These are phyloP conservation scores for Pythium aristosporum DNA, from an alignment of 352 stramenopile species.

Conservation along the genomic window DNA sequence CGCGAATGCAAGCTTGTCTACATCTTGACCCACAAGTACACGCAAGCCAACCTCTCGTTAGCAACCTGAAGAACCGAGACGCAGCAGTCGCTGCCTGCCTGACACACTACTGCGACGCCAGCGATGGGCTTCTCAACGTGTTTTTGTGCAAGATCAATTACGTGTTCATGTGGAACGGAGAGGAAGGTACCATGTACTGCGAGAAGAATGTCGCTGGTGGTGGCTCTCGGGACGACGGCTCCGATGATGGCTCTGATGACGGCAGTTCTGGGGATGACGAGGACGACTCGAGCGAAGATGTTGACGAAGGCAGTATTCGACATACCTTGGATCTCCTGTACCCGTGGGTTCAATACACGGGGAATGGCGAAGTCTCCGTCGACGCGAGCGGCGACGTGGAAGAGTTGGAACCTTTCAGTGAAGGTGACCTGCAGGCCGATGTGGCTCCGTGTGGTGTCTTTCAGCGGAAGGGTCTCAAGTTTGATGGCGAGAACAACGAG, in stretches of 20 bases:
- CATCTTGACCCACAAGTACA: constrained; percentile 22
- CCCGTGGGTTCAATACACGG: background rate
- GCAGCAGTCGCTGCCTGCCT: constrained; percentile 11
- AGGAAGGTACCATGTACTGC: constrained; percentile 7
- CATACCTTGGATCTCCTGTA: background rate
- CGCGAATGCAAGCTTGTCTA: constrained; percentile 12
- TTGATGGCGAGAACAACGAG: constrained; percentile 4
- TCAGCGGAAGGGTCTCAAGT: background rate
- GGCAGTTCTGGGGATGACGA: background rate
- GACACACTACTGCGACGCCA: constrained; percentile 14
- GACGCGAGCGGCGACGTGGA: too few relatives aligned
- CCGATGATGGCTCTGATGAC: too few relatives aligned
- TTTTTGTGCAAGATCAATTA: constrained; percentile 17
- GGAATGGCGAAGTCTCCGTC: background rate
- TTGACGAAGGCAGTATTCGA: background rate
- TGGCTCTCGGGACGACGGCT: too few relatives aligned
- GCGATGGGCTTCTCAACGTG: constrained; percentile 5
- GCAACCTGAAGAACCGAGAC: constrained; percentile 18
- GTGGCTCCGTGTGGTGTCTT: constrained; percentile 12
- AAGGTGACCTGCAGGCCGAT: constrained; percentile 3
- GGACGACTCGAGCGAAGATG: background rate
- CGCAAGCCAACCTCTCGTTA: constrained; percentile 4
- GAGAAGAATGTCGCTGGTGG: too few relatives aligned
- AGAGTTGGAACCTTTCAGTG: background rate
- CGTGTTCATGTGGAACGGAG: constrained; percentile 2